Conservation (phyloP, 2,329 filamentous ascomycete species). For the Allantophomopsis cytisporea region DNA sequence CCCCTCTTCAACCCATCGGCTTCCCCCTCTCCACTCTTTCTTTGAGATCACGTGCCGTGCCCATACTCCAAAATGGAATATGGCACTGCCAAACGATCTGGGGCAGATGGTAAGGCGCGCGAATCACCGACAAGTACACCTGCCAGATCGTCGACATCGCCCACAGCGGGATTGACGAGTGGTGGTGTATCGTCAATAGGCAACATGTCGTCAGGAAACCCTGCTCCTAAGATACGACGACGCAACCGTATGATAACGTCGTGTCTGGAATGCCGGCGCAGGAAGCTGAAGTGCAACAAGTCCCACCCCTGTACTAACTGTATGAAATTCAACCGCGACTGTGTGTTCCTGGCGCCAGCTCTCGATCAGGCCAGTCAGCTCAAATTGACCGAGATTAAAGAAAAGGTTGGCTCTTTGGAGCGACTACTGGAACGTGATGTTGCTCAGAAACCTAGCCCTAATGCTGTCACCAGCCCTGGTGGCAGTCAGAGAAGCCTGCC, state of each 20-base stretch:
- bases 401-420: conserved; percentile 62
- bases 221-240: conserved; percentile 18
- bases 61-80: no score
- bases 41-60: no score
- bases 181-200: no score
- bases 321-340: conserved; percentile 29
- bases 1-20: no score
- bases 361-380: conserved; percentile 58
- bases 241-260: conserved; percentile 55
- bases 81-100: no score
- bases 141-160: no score
- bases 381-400: conserved; percentile 64
- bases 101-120: no score
- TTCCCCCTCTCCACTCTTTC: no score
- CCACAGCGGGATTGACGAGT: no score
- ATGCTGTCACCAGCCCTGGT: not conserved
- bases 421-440: conserved; percentile 56
- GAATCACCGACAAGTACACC: no score
- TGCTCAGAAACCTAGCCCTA: conserved; percentile 26
- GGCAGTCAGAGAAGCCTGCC: conserved; percentile 15
- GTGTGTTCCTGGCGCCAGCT: conserved; percentile 20
- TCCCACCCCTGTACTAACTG: conserved; percentile 56
- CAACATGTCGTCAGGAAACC: no score
- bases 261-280: conserved; percentile 57
- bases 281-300: conserved; percentile 72